Evolutionary conservation across 129 eudicot genomes (phyloP).

Genomic region (Helianthus tuberosus): DNA sequence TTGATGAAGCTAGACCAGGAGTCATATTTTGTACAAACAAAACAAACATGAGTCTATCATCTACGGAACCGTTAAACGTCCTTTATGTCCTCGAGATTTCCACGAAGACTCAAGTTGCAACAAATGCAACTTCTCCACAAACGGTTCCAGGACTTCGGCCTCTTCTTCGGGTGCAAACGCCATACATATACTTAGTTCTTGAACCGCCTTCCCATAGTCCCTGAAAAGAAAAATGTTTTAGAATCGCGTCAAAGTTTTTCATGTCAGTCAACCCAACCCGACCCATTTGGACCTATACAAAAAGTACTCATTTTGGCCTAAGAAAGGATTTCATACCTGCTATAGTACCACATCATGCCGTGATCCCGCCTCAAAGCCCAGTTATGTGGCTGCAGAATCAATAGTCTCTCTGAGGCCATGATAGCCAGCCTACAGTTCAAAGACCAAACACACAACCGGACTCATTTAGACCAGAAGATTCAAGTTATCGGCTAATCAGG

Average conservation of each 20-base stretch:
- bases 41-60: slow-evolving; percentile 13
- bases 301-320: slow-evolving; percentile 1
- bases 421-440: slow-evolving; percentile 68
- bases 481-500: slow-evolving; percentile 21
- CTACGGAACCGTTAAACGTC: slow-evolving; percentile 48
- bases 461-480: slow-evolving; percentile 33
- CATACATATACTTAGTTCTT: slow-evolving; percentile 97
- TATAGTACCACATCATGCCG: slow-evolving; percentile 93
- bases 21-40: slow-evolving; percentile 15
- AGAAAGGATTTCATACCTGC: slow-evolving; percentile 43
- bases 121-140: slow-evolving; percentile 85
- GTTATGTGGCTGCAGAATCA: slow-evolving; percentile 87
- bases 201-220: slow-evolving; percentile 81
- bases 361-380: slow-evolving; percentile 95
- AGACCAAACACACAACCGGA: slow-evolving; percentile 21
- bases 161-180: slow-evolving; percentile 98
- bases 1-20: background rate
- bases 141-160: slow-evolving; percentile 77
- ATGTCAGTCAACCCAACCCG: background rate
- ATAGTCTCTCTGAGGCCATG: slow-evolving; percentile 86
- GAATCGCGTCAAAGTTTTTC: background rate
- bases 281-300: background rate
- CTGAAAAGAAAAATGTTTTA: slow-evolving; percentile 33
- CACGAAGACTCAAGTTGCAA: slow-evolving; percentile 75
- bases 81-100: slow-evolving; percentile 66